These are phyloP conservation scores for Cladosporium sp. DNA, from an alignment of 2,329 filamentous ascomycete species.

Conservation along the genomic window DNA sequence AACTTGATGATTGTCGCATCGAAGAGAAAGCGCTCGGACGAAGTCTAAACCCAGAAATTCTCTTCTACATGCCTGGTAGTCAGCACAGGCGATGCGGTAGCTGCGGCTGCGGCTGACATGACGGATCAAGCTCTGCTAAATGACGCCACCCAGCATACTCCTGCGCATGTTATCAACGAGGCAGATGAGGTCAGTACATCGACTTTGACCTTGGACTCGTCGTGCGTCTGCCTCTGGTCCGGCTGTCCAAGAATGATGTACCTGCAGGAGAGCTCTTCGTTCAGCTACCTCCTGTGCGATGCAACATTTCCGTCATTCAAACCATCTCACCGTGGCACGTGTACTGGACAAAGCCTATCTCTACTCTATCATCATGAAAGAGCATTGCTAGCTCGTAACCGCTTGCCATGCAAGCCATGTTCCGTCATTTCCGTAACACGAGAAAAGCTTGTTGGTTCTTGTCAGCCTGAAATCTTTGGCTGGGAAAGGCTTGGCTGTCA, in stretches of 20 bases:
- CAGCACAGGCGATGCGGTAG: not conserved
- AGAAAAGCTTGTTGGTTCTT: not conserved
- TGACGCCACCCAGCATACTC: not conserved
- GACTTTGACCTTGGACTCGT: not conserved
- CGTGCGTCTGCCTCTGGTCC: not conserved
- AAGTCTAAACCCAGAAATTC: not conserved
- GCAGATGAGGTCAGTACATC: not conserved
- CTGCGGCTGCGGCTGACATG: not conserved
- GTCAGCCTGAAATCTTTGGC: not conserved
- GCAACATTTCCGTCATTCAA: not conserved
- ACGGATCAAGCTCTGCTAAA: not conserved
- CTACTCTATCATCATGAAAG: no score
- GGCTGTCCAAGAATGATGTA: not conserved
- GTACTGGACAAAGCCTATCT: not conserved
- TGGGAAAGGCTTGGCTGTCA: not conserved
- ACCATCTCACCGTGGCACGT: not conserved
- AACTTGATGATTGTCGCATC: conserved; percentile 25
- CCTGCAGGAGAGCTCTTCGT: not conserved
- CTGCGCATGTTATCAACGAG: not conserved
- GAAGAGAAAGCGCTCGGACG: not conserved
- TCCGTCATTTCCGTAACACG: not conserved
- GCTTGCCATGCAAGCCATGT: not conserved
- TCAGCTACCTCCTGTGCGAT: not conserved
- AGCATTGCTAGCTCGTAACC: not conserved
- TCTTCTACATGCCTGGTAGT: not conserved